Percentiles rank a stretch among this genome's conserved stretches.
Conservation (phyloP, 192 early-diverging fungal genomes). For the Diversispora eburnea region DNA sequence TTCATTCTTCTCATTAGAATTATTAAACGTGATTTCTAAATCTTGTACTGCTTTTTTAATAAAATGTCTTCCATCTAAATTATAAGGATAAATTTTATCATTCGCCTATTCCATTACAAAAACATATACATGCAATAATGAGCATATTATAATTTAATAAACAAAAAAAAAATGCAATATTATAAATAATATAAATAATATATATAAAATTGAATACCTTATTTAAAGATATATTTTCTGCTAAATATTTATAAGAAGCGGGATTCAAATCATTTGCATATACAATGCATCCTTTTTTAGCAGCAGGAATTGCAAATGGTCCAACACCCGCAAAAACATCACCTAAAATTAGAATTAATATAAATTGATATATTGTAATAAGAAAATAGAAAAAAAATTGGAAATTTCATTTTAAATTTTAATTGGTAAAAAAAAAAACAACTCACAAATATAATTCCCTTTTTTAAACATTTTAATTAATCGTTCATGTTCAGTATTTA, state of each 20-base stretch:
- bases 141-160: no score
- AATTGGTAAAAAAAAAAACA: not conserved
- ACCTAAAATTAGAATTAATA: constrained; percentile 27
- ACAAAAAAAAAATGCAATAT: not conserved
- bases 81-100: constrained; percentile 66
- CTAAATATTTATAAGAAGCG: constrained; percentile 72
- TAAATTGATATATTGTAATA: not conserved
- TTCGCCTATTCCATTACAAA: constrained; percentile 43
- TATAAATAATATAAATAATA: not conserved
- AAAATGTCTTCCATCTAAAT: constrained; percentile 90
- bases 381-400: not conserved
- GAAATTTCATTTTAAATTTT: not conserved
- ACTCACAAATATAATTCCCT: constrained; percentile 69
- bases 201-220: constrained; percentile 54
- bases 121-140: not conserved
- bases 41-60: constrained; percentile 72
- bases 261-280: constrained; percentile 99
- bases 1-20: no score
- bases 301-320: constrained; percentile 93
- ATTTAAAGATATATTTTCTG: constrained; percentile 80
- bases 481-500: constrained; percentile 92
- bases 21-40: no score
- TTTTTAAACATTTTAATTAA: constrained; percentile 72
- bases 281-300: constrained; percentile 75
- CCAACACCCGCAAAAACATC: constrained; percentile 98